Evolutionary conservation across 225 moss, liverwort and hornwort species (phyloP).

Genomic region (Marchantia paleacea): DNA sequence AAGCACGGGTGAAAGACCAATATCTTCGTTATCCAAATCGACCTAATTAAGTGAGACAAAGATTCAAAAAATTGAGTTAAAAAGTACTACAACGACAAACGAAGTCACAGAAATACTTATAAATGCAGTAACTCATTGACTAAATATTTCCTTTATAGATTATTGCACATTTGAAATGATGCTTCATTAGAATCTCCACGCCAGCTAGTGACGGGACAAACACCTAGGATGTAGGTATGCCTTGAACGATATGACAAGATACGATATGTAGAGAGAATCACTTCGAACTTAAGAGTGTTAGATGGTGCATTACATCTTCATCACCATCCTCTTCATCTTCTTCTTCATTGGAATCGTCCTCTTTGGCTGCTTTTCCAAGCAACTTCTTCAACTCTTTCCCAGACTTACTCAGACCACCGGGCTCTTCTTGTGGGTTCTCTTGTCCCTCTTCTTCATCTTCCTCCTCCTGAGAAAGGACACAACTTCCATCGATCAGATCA

Average conservation of each 20-base stretch:
- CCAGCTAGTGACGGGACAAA: too few species aligned
- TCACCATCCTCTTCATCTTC: constrained; percentile 89
- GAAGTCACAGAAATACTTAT: too few species aligned
- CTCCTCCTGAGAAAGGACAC: constrained; percentile 48
- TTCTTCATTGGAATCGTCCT: constrained; percentile 79
- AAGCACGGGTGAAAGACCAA: constrained; percentile 94
- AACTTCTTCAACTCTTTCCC: constrained; percentile 95
- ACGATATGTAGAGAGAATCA: neutral
- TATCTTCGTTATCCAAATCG: constrained; percentile 96
- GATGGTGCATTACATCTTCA: constrained; percentile 67
- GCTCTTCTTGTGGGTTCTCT: constrained; percentile 78
- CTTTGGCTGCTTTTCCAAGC: constrained; percentile 80
- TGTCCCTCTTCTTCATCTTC: constrained; percentile 87
- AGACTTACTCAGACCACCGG: constrained; percentile 93
- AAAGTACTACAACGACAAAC: neutral
- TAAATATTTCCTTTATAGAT: too few species aligned
- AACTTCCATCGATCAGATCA: neutral
- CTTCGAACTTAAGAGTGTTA: too few species aligned
- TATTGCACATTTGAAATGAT: too few species aligned
- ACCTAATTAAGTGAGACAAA: constrained; percentile 40
- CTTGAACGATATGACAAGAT: neutral
- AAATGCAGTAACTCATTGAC: too few species aligned
- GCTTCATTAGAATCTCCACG: too few species aligned
- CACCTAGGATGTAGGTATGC: too few species aligned
- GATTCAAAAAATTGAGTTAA: neutral